Evolutionary conservation across 2,329 filamentous ascomycete species (phyloP).

Genomic region (Myriosclerotinia curreyana): DNA sequence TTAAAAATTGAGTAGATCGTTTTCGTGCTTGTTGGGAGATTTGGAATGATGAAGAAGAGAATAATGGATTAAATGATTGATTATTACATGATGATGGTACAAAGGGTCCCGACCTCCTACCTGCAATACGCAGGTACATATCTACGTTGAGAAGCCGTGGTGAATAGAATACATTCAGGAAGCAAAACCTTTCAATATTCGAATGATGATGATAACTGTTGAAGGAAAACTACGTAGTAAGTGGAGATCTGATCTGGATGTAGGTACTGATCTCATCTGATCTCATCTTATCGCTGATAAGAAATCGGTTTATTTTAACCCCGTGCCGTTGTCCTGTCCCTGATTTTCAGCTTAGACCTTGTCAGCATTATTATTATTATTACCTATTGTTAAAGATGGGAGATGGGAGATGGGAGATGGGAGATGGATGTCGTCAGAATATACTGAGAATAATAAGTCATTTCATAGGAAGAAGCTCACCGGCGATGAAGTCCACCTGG

Average conservation of each 20-base stretch:
- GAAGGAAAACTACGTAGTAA: conserved; percentile 7
- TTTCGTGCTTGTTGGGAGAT: conserved; percentile 15
- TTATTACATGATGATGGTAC: conserved; percentile 22
- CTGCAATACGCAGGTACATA: conserved; percentile 37
- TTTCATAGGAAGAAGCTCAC: no score
- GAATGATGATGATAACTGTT: conserved; percentile 14
- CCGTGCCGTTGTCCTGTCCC: neutral
- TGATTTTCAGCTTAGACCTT: no score
- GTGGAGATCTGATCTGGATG: neutral
- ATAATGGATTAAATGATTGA: conserved; percentile 1
- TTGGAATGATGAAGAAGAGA: conserved; percentile 11
- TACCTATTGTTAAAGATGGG: no score
- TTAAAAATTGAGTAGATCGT: conserved; percentile 16
- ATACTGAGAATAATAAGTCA: no score
- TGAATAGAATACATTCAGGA: conserved; percentile 12
- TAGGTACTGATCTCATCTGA: no score
- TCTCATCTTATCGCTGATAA: conserved; percentile 16
- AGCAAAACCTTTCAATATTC: conserved; percentile 10
- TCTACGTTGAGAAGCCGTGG: conserved; percentile 23
- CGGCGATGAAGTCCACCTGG: no score
- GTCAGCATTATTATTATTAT: no score
- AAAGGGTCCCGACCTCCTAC: conserved; percentile 27
- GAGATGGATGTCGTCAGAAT: no score
- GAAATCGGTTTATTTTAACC: conserved; percentile 1
- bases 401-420: no score